Evolutionary conservation across 2,329 filamentous ascomycete species (phyloP), one percentile per base, ranked within the genome.

Genomic region (Botrytis deweyae): DNA sequence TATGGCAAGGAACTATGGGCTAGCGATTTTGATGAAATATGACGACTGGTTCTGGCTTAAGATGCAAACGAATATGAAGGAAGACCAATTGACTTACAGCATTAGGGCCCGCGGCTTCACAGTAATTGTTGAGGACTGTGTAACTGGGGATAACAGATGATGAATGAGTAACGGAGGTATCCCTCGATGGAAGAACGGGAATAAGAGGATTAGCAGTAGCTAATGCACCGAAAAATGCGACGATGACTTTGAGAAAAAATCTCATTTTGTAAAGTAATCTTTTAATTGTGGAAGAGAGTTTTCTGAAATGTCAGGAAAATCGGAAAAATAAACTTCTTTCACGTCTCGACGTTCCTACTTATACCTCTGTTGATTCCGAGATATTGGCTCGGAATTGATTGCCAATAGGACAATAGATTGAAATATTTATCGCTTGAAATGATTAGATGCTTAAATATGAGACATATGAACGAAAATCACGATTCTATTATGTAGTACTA

Each of bases 21-120:
- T 6, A 20, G 0, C 40, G 5, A n/a, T 29, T 9, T n/a, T 33
- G 62, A 8, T 22, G 8, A 29, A 10, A 0, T 22, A 33, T 44
- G n/a, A 20, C 2, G 3, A 0, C 14, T 1, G 4, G 7, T 29
- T n/a, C 25, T 42, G 14, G 7, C 18, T 16, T 1, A 22, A 64
- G 14, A 29, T 7, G 38, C 16, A 12, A 44, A 44, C 3, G 14
- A 42, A 42, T 33, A 29, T 18, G 1, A 29, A 68, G 25, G 1
- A 12, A n/a, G 12, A n/a, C 29, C 2, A 29, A 33, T 3, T 33
- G 18, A 40, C 66, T 69, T 33, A 69, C 66, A n/a, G 66, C 66
- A 42, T 69, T 16, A 1, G 49, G 36, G 18, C 66, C 66, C 5
- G 66, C 66, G 7, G 18, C 5, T 20, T 59, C 5, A 69, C 66